Conservation (phyloP, 2,329 filamentous ascomycete genomes). For the Ceratocystis cubensis region DNA sequence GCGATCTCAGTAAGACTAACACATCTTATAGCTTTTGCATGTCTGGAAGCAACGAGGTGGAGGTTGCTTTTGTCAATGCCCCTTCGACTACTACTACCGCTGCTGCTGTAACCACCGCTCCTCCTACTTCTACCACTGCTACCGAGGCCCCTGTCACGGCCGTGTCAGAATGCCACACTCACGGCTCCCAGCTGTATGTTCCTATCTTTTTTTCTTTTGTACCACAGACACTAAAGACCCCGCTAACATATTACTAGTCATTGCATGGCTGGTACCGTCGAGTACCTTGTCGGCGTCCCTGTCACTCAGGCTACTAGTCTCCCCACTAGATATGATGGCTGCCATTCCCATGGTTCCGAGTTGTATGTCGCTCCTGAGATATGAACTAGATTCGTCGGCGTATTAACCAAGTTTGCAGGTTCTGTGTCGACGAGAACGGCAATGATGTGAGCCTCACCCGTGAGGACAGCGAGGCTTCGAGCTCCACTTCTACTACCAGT, state of each 20-base stretch:
- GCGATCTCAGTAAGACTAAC: neutral
- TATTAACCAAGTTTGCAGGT: conserved; percentile 33
- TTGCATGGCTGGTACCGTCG: conserved; percentile 34
- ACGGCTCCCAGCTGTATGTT: conserved; percentile 32
- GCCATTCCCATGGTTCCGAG: conserved; percentile 48
- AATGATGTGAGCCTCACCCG: conserved; percentile 44
- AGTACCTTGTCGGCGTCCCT: conserved; percentile 35
- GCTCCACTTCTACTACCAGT: neutral
- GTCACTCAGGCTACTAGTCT: conserved; percentile 43
- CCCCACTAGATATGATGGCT: conserved; percentile 50
- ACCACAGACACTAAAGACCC: neutral
- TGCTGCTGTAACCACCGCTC: conserved; percentile 14
- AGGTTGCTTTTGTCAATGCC: conserved; percentile 28
- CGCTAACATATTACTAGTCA: conserved; percentile 27
- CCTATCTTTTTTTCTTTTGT: neutral
- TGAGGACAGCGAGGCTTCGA: conserved; percentile 25
- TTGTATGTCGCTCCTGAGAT: conserved; percentile 34
- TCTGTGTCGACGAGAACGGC: conserved; percentile 47
- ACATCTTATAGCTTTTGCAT: conserved; percentile 28
- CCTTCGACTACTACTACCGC: conserved; percentile 21
- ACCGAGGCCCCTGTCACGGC: conserved; percentile 27
- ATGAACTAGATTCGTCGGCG: neutral
- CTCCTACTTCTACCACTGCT: conserved; percentile 4
- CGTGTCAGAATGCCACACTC: conserved; percentile 33
- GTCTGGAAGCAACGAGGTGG: conserved; percentile 32